These are phyloP conservation scores for Plicaturopsis crispa DNA, from an alignment of 768 basidiomycete genomes.

Conservation along the genomic window DNA sequence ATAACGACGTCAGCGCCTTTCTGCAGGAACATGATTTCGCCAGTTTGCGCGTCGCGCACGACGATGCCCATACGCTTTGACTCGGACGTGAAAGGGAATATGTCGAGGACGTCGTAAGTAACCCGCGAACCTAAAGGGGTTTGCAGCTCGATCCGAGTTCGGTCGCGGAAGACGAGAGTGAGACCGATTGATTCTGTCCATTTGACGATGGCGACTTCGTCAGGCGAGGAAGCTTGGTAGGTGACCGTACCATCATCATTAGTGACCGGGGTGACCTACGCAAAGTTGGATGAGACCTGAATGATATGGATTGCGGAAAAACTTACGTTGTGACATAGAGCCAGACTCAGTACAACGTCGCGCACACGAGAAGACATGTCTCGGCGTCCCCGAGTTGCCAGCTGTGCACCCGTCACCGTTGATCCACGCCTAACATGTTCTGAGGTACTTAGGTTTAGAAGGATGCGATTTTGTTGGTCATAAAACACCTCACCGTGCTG, in stretches of 20 bases:
- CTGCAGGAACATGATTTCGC: slow-evolving; percentile 85
- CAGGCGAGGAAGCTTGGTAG: slow-evolving; percentile 97
- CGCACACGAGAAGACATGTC: slow-evolving; percentile 93
- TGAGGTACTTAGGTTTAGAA: too few species aligned
- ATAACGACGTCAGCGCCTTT: slow-evolving; percentile 99
- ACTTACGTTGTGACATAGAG: slow-evolving; percentile 91
- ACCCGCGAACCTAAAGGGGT: slow-evolving; percentile 58
- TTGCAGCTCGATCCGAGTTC: slow-evolving; percentile 81
- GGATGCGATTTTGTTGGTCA: background rate
- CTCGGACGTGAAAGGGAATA: slow-evolving; percentile 98
- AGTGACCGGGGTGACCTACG: slow-evolving; percentile 86
- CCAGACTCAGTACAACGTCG: slow-evolving; percentile 89
- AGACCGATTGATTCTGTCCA: slow-evolving; percentile 96
- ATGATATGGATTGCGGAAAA: background rate
- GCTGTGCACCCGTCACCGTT: slow-evolving; percentile 65
- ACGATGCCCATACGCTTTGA: slow-evolving; percentile 99
- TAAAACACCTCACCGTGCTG: slow-evolving; percentile 27
- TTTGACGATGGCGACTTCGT: slow-evolving; percentile 96
- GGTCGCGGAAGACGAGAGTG: slow-evolving; percentile 82
- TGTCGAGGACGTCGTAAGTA: slow-evolving; percentile 79
- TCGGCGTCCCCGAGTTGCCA: slow-evolving; percentile 81
- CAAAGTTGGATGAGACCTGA: background rate
- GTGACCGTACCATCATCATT: slow-evolving; percentile 94
- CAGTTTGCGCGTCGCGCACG: slow-evolving; percentile 67
- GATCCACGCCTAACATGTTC: slow-evolving; percentile 46